phyloP scores from a whole-genome alignment of 176 grass and related monocot species.

The Pontederia paniculata region DNA sequence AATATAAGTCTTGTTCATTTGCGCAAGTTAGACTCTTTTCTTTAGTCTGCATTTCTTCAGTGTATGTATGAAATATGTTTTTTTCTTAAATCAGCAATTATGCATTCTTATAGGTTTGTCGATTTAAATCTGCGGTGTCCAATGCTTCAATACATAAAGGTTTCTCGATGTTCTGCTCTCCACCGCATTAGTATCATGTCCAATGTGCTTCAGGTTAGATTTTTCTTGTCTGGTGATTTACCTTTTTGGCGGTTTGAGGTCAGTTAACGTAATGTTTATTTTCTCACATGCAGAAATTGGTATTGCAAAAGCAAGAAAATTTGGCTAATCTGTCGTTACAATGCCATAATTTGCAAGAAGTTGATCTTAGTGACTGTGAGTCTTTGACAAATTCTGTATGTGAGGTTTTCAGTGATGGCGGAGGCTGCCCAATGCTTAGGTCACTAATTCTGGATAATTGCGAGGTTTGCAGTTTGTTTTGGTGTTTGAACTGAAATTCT shows the following conservation, averaged over 20 bases:
- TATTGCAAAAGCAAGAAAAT: conserved; percentile 94
- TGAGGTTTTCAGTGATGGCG: conserved; percentile 84
- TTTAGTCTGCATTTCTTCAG: background rate
- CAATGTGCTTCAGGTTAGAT: conserved; percentile 61
- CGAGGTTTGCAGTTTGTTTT: conserved; percentile 44
- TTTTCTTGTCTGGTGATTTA: conserved; percentile 3
- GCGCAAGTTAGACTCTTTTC: conserved; percentile 42
- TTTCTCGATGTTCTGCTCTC: conserved; percentile 95
- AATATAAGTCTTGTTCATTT: conserved; percentile 94
- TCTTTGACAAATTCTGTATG: conserved; percentile 86
- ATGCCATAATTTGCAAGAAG: conserved; percentile 73
- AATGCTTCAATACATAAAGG: conserved; percentile 75
- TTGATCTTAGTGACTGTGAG: conserved; percentile 89
- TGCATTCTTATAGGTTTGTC: conserved; percentile 55
- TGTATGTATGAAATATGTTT: background rate
- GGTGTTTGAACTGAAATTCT: background rate
- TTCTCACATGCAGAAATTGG: conserved; percentile 66
- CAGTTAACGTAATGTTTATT: background rate
- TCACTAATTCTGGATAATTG: conserved; percentile 97
- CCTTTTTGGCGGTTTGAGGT: conserved; percentile 5
- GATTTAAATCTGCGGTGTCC: conserved; percentile 83
- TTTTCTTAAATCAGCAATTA: background rate
- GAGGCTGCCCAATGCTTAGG: conserved; percentile 75
- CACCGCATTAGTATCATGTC: conserved; percentile 71
- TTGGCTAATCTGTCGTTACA: conserved; percentile 63